A percentile compares a stretch with the other conserved stretches of the same genome.
Evolutionary conservation across 306 rosid species (phyloP).

Genomic region (Dryas alaskensis): DNA sequence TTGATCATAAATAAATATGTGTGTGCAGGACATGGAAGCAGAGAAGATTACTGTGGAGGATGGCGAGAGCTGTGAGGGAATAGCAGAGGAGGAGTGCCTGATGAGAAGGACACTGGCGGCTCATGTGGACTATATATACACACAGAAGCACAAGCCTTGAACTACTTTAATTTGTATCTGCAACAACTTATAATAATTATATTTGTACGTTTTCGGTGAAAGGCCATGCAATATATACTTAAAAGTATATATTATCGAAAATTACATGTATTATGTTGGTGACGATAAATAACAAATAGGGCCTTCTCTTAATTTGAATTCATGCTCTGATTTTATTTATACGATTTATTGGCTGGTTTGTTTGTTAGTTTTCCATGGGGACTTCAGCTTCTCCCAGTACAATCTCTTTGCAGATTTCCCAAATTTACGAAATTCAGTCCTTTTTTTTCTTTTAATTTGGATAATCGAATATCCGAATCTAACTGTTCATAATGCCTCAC

Average conservation of each 20-base stretch:
- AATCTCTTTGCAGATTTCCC: background rate
- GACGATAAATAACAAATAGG: background rate
- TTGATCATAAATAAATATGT: background rate
- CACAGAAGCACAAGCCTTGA: slow-evolving; percentile 51
- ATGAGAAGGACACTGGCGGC: slow-evolving; percentile 62
- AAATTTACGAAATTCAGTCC: background rate
- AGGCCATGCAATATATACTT: slow-evolving; percentile 8
- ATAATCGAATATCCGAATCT: no score
- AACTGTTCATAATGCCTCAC: no score
- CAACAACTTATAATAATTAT: background rate
- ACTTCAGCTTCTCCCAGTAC: background rate
- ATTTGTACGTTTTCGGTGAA: background rate
- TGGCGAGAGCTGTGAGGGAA: slow-evolving; percentile 47
- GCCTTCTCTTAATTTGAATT: background rate
- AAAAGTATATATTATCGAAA: background rate
- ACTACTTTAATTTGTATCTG: background rate
- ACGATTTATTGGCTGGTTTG: no score
- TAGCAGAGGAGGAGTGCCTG: slow-evolving; percentile 55
- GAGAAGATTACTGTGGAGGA: slow-evolving; percentile 13
- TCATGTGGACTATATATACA: slow-evolving; percentile 74
- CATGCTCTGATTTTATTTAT: no score
- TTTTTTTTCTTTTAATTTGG: background rate
- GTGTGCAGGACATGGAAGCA: slow-evolving; percentile 27
- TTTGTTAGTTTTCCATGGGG: no score
- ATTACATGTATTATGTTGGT: background rate